phyloP scores from a whole-genome alignment of 169 alveolate species.

The Eimeria sp. region DNA sequence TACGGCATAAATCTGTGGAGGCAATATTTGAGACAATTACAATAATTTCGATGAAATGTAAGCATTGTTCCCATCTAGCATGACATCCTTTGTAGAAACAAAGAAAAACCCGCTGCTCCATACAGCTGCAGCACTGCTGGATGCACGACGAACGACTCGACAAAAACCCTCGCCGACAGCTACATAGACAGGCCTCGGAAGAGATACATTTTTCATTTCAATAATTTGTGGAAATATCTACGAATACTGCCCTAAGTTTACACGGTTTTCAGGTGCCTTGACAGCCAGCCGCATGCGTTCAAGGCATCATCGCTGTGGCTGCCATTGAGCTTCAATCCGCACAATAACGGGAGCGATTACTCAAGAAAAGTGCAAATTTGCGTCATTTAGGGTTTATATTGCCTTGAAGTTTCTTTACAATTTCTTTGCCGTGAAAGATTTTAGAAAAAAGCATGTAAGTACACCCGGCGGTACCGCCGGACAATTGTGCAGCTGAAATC shows the following conservation, averaged over 20 bases:
- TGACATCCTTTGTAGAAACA: background rate
- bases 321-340: background rate
- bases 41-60: background rate
- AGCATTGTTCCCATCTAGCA: background rate
- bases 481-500: background rate
- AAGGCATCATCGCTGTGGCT: background rate
- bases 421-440: background rate
- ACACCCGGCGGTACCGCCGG: background rate
- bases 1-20: background rate
- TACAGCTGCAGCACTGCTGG: background rate
- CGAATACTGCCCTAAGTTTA: background rate
- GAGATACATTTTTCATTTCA: background rate
- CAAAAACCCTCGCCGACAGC: background rate
- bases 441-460: background rate
- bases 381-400: background rate
- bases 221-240: background rate
- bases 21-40: background rate
- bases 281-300: constrained; percentile 33
- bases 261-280: background rate
- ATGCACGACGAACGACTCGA: background rate
- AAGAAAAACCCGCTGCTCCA: background rate
- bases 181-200: background rate
- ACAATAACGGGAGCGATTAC: background rate
- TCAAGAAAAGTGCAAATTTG: background rate
- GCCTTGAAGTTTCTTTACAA: background rate